phyloP scores from a whole-genome alignment of 768 basidiomycete genomes.

The Hysterangium stoloniferum region DNA sequence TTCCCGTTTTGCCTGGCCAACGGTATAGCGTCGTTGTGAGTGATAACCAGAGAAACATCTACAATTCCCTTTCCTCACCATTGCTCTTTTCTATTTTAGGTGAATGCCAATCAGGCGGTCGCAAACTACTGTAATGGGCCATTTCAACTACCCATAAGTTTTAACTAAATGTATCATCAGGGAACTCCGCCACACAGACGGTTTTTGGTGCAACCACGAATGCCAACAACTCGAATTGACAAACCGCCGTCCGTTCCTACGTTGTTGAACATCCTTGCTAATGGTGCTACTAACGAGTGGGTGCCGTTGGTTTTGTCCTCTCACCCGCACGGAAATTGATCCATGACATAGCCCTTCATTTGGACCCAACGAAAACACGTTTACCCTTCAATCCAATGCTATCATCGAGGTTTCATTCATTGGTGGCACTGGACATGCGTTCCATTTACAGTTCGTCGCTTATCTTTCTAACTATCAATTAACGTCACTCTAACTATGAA shows the following conservation, averaged over 20 bases:
- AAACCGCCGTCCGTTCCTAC: conserved; percentile 2
- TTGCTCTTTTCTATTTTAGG: no score
- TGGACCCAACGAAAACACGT: conserved; percentile 6
- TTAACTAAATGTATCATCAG: neutral
- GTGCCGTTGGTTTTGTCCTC: neutral
- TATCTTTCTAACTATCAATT: neutral
- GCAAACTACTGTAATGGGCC: conserved; percentile 19
- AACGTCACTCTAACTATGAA: neutral
- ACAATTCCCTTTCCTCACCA: no score
- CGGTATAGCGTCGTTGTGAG: conserved; percentile 25
- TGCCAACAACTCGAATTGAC: conserved; percentile 6
- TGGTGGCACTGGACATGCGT: neutral
- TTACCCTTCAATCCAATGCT: neutral
- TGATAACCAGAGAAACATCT: conserved; percentile 16
- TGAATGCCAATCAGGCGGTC: conserved; percentile 18
- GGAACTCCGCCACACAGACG: conserved; percentile 12
- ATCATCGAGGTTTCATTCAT: conserved; percentile 8
- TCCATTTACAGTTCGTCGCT: conserved; percentile 6
- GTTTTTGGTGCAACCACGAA: neutral
- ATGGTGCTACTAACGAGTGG: neutral
- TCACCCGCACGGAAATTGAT: neutral
- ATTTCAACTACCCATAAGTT: conserved; percentile 12
- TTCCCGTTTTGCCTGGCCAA: conserved; percentile 22
- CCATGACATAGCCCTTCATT: conserved; percentile 1
- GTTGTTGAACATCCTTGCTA: neutral